Conservation (phyloP, 2,329 filamentous ascomycete genomes). For the Diplodia sapinea region DNA sequence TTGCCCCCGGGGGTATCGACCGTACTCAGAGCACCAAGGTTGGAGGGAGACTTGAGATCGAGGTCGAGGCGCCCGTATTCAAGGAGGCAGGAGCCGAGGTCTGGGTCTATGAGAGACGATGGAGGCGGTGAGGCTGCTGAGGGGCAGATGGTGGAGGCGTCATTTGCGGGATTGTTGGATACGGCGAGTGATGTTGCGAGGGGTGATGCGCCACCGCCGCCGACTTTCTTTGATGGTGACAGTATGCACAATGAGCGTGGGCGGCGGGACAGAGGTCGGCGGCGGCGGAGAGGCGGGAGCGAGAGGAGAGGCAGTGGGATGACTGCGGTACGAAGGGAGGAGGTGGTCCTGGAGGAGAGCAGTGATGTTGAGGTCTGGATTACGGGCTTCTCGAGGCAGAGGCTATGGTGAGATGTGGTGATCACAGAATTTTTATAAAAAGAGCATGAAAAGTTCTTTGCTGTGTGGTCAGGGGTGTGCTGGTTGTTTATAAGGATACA, state of each 20-base stretch:
- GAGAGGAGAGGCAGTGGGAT: not conserved
- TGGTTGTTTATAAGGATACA: not conserved
- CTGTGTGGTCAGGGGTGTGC: not conserved
- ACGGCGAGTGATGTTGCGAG: not conserved
- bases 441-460: not conserved
- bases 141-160: not conserved
- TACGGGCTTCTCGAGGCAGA: not conserved
- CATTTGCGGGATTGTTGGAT: slow-evolving; percentile 4
- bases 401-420: not conserved
- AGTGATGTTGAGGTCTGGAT: slow-evolving; percentile 6
- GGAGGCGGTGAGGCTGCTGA: no score
- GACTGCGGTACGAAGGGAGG: not conserved
- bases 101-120: not conserved
- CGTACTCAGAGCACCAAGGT: not conserved
- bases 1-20: not conserved
- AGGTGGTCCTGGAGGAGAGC: not conserved
- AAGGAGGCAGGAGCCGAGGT: not conserved
- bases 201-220: not conserved
- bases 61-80: slow-evolving; percentile 7
- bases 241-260: no score
- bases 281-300: not conserved
- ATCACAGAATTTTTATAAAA: not conserved
- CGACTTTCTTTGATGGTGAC: no score
- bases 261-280: not conserved
- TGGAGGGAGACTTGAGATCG: not conserved